Percentiles rank a stretch among this genome's conserved stretches.
phyloP scores from a whole-genome alignment of 768 basidiomycete genomes.

The Lactifluus hygrophoroides region DNA sequence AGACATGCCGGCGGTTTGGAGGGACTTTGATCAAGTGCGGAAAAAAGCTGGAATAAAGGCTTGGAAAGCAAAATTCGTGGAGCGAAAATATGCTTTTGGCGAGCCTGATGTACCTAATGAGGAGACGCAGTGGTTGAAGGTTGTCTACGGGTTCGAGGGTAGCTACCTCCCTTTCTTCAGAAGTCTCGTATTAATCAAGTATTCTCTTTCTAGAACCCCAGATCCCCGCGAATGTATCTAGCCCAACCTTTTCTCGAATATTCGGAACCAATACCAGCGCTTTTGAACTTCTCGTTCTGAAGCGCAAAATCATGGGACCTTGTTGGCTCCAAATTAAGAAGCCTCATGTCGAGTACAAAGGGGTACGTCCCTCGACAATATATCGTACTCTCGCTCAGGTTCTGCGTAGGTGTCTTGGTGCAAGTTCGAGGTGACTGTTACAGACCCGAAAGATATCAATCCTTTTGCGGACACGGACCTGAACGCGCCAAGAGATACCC shows the following conservation, averaged over 20 bases:
- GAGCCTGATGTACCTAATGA: constrained; percentile 71
- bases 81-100: constrained; percentile 88
- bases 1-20: constrained; percentile 59
- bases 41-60: constrained; percentile 57
- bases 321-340: constrained; percentile 90
- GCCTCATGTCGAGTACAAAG: constrained; percentile 65
- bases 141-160: constrained; percentile 87
- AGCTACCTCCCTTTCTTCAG: neutral
- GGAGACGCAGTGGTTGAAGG: constrained; percentile 85
- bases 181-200: neutral
- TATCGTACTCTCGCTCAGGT: neutral
- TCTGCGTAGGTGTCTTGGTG: constrained; percentile 84
- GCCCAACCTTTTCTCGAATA: constrained; percentile 77
- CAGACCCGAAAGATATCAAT: constrained; percentile 82
- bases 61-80: constrained; percentile 79
- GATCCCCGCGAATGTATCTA: constrained; percentile 62
- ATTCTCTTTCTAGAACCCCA: constrained; percentile 46
- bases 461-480: constrained; percentile 69
- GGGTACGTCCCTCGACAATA: constrained; percentile 41
- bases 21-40: constrained; percentile 76
- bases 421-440: constrained; percentile 78
- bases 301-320: constrained; percentile 98
- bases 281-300: constrained; percentile 88
- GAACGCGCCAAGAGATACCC: constrained; percentile 65
- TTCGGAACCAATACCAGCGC: constrained; percentile 90